Evolutionary conservation across 202 grass and related monocot genomes (phyloP).

Genomic region (Hordeum pubiflorum): DNA sequence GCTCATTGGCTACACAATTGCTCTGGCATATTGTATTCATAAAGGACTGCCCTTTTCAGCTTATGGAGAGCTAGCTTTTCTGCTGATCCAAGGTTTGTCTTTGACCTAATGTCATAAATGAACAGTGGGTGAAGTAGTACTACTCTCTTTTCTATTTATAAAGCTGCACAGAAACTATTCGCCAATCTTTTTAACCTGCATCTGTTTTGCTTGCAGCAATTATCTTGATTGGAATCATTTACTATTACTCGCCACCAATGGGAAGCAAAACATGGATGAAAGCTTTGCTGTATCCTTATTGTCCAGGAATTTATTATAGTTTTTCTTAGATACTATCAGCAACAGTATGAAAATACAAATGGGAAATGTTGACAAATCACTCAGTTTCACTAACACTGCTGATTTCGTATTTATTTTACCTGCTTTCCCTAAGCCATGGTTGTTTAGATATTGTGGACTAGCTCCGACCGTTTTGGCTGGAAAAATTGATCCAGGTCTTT

Average conservation of each 20-base stretch:
- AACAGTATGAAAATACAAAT: neutral
- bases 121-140: neutral
- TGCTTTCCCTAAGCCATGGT: conserved; percentile 44
- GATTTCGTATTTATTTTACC: conserved; percentile 4
- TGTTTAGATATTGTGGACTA: conserved; percentile 74
- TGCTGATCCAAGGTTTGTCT: conserved; percentile 81
- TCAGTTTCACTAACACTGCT: neutral
- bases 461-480: conserved; percentile 77
- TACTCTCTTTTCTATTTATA: neutral
- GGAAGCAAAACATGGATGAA: conserved; percentile 77
- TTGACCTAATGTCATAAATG: conserved; percentile 13
- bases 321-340: neutral
- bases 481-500: conserved; percentile 83
- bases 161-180: neutral
- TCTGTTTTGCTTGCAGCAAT: conserved; percentile 55
- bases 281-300: conserved; percentile 80
- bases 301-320: conserved; percentile 7
- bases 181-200: neutral
- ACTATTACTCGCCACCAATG: conserved; percentile 76
- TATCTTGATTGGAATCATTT: conserved; percentile 87
- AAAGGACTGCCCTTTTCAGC: conserved; percentile 92
- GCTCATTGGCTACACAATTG: conserved; percentile 89
- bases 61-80: conserved; percentile 90
- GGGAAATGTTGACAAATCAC: neutral
- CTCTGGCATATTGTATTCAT: conserved; percentile 95